Evolutionary conservation across 2,329 filamentous ascomycete genomes (phyloP), one percentile per base, ranked within the genome.

Genomic region (Ophiostoma angusticollis): DNA sequence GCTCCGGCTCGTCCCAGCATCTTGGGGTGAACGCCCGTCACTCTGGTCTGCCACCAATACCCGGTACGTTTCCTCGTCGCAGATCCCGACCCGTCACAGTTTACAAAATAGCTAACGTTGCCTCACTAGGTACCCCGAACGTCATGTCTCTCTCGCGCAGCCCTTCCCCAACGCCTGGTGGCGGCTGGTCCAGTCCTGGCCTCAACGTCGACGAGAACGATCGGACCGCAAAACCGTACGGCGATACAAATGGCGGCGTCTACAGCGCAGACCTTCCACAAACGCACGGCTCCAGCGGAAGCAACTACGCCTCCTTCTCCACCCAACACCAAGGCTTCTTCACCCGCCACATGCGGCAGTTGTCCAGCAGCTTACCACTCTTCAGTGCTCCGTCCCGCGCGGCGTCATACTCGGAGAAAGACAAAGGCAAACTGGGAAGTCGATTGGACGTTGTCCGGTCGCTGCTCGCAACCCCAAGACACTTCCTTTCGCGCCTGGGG

Each of bases 301-400:
- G 78, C 54, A 75, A 80, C 42, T 85, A 86, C 55, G 78, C 84
- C 8, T 81, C 80, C 28, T 91, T 85, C 60, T 78, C 78, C 45
- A 86, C 80, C 9, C 77, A 81, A 51, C 85, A 85, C 54, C 78
- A 84, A 52, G 84, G 86, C 41, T 93, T 93, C 68, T 89, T 95
- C 59, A 78, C 76, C 42, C 76, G 84, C 47, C 84, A 93, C 58
- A 84, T 84, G 62, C 79, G 84, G 48, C 79, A 73, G 47, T 70
- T 95, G 51, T 91, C 84, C 5, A 80, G 75, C 50, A 84, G 78
- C 47, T 62, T 95, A 43, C 85, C 87, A 7, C 71, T 73, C 18
- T 89, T 91, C 57, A 70, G 74, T 47, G 60, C 35, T 11, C 36
- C 25, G 5, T 21, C 33, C 4, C 44, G 56, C 37, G 49, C 59